Conservation (phyloP, 352 stramenopile genomes). For the Phytophthora capsici region DNA sequence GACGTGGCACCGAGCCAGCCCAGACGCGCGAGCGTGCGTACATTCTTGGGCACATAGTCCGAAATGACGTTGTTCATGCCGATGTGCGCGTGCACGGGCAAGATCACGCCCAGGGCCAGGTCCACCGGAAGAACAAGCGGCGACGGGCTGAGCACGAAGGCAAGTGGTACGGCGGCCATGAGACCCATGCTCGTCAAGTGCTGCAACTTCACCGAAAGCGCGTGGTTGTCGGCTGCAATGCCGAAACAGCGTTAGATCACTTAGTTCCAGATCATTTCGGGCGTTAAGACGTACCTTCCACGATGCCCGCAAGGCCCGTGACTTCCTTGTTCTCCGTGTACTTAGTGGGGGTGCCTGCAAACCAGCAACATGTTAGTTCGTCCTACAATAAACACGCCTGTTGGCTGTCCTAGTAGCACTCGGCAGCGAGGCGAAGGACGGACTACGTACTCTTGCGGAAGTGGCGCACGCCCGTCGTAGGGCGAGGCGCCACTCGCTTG, state of each 20-base stretch:
- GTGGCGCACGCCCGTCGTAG: constrained; percentile 54
- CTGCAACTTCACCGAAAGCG: constrained; percentile 65
- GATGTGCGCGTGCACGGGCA: constrained; percentile 93
- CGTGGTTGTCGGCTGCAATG: constrained; percentile 75
- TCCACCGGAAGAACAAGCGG: constrained; percentile 75
- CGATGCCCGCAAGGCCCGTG: constrained; percentile 61
- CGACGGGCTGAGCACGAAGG: constrained; percentile 83
- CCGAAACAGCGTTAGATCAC: background rate
- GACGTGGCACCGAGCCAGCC: constrained; percentile 76
- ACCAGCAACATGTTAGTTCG: constrained; percentile 8
- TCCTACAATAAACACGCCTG: constrained; percentile 13
- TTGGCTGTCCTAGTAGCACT: background rate
- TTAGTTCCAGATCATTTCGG: background rate
- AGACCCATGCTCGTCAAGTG: constrained; percentile 67
- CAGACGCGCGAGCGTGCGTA: constrained; percentile 62
- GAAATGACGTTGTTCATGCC: constrained; percentile 95
- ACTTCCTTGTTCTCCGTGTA: constrained; percentile 85
- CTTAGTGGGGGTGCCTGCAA: constrained; percentile 60
- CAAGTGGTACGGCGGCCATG: constrained; percentile 66
- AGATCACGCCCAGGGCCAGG: constrained; percentile 77
- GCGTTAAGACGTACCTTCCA: constrained; percentile 63
- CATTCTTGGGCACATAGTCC: constrained; percentile 93
- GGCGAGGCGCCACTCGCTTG: constrained; percentile 34
- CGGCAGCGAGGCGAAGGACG: background rate
- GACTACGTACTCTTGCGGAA: constrained; percentile 75